Base-by-base conservation (phyloP, 306 rosid genomes). In the Spatholobus suberectus region DNA sequence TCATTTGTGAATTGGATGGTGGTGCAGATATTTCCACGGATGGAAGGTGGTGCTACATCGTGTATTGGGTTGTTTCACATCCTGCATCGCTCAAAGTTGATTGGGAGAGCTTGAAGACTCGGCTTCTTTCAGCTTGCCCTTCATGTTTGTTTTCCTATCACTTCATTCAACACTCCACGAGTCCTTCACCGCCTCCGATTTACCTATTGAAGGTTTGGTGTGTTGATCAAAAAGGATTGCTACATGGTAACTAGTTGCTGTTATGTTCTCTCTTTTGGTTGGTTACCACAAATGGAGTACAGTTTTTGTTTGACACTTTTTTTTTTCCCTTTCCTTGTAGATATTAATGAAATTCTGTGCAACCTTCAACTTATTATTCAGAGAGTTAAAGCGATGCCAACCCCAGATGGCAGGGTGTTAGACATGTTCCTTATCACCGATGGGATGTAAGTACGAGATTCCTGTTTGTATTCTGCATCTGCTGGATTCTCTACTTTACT, bases 321-420 rank as follows among this genome's bases (percentile, higher is more conserved):
- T 67, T 61, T 54, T 55, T 15, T 14, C 1, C 3, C 8, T 47
- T 2, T 41, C 17, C 29, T n/a, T 77, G 69, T 75, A 94, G 98
- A 94, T 94, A 79, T 94, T 38, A 86, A 92, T 49, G 92, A 89
- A 82, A 89, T 90, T 55, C 92, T 94, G 7, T 89, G 94, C 88
- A 90, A 88, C 89, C 97, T 90, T 91, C 92, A 94, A 71, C 91
- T 92, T 27, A 54, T 75, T 78, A 92, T 94, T 85, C 93, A 92
- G 73, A 85, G 95, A 73, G 95, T 94, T 21, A 94, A 94, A 86
- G 95, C 86, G 83, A 94, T 94, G 98, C 94, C 97, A 18, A 92
- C 98, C 8, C 98, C 98, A 0, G 98, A 92, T 83, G 97, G 97
- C 70, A 88, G 89, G 86, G 98, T 89, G 75, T 85, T 94, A 46